phyloP scores from a whole-genome alignment of 139 green algal species.

The Chlorella sp. region DNA sequence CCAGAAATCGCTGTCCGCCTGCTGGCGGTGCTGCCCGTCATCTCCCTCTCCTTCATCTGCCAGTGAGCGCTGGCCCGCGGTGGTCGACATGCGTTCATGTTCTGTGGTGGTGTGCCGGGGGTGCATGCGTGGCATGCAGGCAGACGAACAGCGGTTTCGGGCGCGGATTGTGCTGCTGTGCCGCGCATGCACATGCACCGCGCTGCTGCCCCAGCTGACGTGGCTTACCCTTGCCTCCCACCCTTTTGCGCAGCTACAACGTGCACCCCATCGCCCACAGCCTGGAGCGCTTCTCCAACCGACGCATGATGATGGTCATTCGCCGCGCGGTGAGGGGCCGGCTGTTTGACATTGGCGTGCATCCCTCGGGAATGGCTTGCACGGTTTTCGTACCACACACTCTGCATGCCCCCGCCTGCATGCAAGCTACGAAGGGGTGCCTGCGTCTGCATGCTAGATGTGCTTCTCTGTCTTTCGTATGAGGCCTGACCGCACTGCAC shows the following conservation, averaged over 20 bases:
- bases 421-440: too few species aligned
- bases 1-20: constrained; percentile 22
- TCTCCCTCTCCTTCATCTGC: constrained; percentile 48
- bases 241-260: constrained; percentile 36
- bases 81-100: background rate
- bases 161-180: background rate
- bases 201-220: background rate
- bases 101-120: background rate
- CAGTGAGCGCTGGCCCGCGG: constrained; percentile 16
- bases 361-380: background rate
- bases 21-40: constrained; percentile 47
- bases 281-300: constrained; percentile 43
- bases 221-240: background rate
- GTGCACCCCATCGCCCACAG: constrained; percentile 41
- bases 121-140: background rate
- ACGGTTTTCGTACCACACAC: too few species aligned
- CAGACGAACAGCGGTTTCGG: background rate
- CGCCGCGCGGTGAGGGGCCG: constrained; percentile 16
- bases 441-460: too few species aligned
- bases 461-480: too few species aligned
- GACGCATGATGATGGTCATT: constrained; percentile 47
- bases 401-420: too few species aligned
- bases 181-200: background rate
- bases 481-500: too few species aligned
- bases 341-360: background rate